A percentile compares a stretch with the other conserved stretches of the same genome.
Conservation (phyloP, 2,329 filamentous ascomycete genomes). For the Aquanectria penicillioides region DNA sequence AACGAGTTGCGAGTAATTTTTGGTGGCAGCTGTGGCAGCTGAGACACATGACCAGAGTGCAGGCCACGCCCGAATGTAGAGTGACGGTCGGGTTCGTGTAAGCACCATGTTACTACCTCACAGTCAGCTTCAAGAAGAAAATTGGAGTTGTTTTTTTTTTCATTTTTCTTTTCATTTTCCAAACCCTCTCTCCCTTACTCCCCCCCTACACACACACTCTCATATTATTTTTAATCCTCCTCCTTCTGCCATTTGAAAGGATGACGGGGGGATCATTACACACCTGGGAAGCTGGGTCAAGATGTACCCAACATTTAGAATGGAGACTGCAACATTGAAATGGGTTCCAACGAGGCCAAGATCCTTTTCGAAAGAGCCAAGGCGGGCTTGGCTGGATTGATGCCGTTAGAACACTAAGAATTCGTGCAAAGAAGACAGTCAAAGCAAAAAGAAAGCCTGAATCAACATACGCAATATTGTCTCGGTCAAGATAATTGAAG, state of each 20-base stretch:
- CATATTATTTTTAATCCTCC: no score
- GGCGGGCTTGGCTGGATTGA: slow-evolving; percentile 38
- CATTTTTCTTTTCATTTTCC: no score
- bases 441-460: no score
- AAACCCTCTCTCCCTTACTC: no score
- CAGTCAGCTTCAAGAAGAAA: no score
- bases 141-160: no score
- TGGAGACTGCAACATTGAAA: slow-evolving; percentile 39
- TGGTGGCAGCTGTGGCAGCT: slow-evolving; percentile 30
- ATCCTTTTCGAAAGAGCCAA: slow-evolving; percentile 36
- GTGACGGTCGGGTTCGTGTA: slow-evolving; percentile 24
- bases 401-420: no score
- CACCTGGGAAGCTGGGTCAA: slow-evolving; percentile 21
- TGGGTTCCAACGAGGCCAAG: slow-evolving; percentile 36
- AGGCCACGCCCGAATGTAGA: slow-evolving; percentile 31
- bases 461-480: slow-evolving; percentile 35
- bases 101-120: slow-evolving; percentile 31
- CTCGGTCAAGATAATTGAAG: slow-evolving; percentile 40
- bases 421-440: no score
- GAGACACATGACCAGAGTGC: slow-evolving; percentile 37
- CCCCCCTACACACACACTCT: no score
- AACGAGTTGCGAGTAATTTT: slow-evolving; percentile 19
- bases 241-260: no score
- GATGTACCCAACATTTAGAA: slow-evolving; percentile 38
- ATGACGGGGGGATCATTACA: no score